Evolutionary conservation across 805 yeast genomes (phyloP).

Genomic region (Yarrowia sp.): DNA sequence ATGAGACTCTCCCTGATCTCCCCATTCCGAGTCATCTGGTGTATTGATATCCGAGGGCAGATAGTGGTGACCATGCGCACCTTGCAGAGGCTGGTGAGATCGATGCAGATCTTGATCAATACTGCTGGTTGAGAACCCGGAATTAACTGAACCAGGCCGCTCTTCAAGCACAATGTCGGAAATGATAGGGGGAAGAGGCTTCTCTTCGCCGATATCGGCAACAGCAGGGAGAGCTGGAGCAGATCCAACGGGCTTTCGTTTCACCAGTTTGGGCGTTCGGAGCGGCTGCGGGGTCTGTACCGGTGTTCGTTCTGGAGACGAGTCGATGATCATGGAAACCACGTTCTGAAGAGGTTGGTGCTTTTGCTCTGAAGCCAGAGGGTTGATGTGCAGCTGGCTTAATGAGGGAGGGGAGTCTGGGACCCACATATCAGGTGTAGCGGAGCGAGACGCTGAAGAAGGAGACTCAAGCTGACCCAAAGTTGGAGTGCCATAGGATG

Average conservation of each 20-base stretch:
- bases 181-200: neutral
- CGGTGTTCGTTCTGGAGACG: conserved; percentile 9
- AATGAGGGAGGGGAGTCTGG: conserved; percentile 1
- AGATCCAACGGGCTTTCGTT: conserved; percentile 31
- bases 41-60: neutral
- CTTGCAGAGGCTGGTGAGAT: neutral
- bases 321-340: conserved; percentile 17
- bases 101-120: neutral
- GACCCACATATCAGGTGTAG: neutral
- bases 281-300: neutral
- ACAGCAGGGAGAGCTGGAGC: neutral
- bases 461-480: neutral
- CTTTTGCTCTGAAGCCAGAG: neutral
- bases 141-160: neutral
- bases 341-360: neutral
- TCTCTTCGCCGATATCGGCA: neutral
- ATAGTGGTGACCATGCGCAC: neutral
- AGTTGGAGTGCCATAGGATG: neutral
- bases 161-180: neutral
- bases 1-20: neutral
- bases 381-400: neutral
- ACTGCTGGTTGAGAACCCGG: neutral
- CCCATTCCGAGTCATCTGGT: conserved; percentile 16
- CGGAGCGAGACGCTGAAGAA: neutral
- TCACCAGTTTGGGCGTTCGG: conserved; percentile 24